Base-by-base conservation (phyloP, 2,329 filamentous ascomycete species). In the Sordariomycetes sp. region DNA sequence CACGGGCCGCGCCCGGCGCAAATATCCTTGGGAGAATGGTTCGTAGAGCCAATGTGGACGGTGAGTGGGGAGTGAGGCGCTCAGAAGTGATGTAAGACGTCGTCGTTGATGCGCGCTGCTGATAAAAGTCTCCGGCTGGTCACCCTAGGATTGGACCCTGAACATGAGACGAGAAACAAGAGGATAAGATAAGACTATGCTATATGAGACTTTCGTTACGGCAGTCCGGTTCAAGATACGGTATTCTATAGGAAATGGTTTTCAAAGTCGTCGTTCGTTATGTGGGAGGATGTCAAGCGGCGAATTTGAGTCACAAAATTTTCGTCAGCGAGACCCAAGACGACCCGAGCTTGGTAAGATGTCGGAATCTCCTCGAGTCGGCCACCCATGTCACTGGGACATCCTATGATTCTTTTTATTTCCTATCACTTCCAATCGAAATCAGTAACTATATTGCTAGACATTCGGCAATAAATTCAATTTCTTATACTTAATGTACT, bases 1-100 rank as follows among this genome's bases (percentile, higher is more conserved):
- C 55, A 57, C 55, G 55, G 50, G 50, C 55, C 12, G 25, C 2
- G 55, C 55, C 55, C 50, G 25, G 36, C 45, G 55, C 32, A 53
- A 45, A 32, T 3, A 36, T n/a, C 39, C 22, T 42, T 17, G 50
- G 22, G 17, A 53, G 34, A 28, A 28, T 17, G 25, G 28, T 17
- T 39, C 36, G 50, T 35, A 32, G 39, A 25, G 55, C 55, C 55
- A 57, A 57, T 32, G 45, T 57, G 55, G 25, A 15, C n/a, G n/a
- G n/a, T 53, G 51, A 53, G 15, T n/a, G 51, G 22, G 20, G 20
- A 10, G 28, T 50, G 45, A 24, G 15, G 25, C 34, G 13, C 32
- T 42, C 17, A n/a, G 5, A 24, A 12, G 34, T 24, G 53, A 39
- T 50, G n/a, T 50, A 50, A 50, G 45, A 50, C n/a, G 10, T 24